Base-by-base conservation (phyloP, 2,329 filamentous ascomycete genomes). In the Plenodomus lindquistii region DNA sequence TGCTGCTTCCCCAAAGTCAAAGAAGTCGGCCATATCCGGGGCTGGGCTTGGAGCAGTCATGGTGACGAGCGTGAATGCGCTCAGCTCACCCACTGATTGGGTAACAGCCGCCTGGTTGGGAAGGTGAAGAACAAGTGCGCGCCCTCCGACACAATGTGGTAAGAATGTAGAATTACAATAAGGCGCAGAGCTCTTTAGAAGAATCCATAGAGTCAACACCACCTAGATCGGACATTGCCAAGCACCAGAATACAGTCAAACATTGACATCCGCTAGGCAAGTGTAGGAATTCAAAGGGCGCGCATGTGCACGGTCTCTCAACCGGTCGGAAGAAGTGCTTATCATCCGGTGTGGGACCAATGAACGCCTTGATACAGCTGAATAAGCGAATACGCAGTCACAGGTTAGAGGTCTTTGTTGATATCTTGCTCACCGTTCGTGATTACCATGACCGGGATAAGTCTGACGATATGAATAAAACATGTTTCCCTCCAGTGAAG, bases 1-100 rank as follows among this genome's bases (percentile, higher is more conserved):
- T 27, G 67, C 59, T n/a, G 70, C 67, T 51, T 72, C 66, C n/a
- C 65, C 65, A 42, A 73, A 73, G 55, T 73, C 70, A 57, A 73
- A 73, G 52, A 67, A 72, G 40, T 69, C 63, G 11, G 60, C 62
- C 62, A 73, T 70, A 44, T 71, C 64, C 29, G 69, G 60, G 19
- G 54, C 40, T 17, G 48, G 52, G 48, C 57, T 62, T 36, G 64
- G 57, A 29, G 57, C 57, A 51, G 58, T 58, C 67, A 71, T 71
- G 43, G 31, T 57, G 52, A 42, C 37, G 29, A 42, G 22, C 24
- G 27, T 40, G 37, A 19, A 37, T 35, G 36, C 37, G 37, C 39
- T 48, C 43, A 44, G 41, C 40, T 40, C 11, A 11, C 27, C 6
- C 41, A 39, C 36, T 38, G 44, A 21, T 35, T 21, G 44, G 16